A percentile compares a stretch with the other conserved stretches of the same genome.
These are phyloP conservation scores for Leccinum obscurum DNA, from an alignment of 768 basidiomycete genomes.

Conservation along the genomic window DNA sequence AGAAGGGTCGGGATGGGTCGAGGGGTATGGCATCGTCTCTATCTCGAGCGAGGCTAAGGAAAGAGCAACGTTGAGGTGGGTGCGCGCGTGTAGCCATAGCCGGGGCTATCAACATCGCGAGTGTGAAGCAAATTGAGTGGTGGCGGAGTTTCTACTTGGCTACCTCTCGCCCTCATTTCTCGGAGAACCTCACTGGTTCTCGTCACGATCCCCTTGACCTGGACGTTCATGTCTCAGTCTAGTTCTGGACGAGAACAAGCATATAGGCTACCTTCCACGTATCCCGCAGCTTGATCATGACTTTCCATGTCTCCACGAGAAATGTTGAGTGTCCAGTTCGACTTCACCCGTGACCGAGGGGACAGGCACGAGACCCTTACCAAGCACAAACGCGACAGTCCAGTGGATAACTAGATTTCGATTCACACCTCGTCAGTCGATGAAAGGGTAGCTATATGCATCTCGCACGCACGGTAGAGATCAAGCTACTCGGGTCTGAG, in stretches of 20 bases:
- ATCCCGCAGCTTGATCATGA: conserved; percentile 68
- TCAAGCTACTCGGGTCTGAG: conserved; percentile 81
- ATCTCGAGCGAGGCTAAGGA: too few species aligned
- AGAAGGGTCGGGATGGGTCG: too few species aligned
- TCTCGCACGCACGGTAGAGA: conserved; percentile 59
- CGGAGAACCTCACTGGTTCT: too few species aligned
- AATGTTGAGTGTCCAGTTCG: conserved; percentile 53
- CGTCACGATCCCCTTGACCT: conserved; percentile 60
- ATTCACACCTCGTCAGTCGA: neutral
- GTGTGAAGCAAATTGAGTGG: too few species aligned
- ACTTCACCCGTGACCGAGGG: conserved; percentile 44
- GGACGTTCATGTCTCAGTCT: conserved; percentile 1
- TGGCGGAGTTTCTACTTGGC: too few species aligned
- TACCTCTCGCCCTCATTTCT: too few species aligned
- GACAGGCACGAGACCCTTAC: conserved; percentile 52
- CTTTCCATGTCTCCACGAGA: conserved; percentile 83
- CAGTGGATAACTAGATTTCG: conserved; percentile 65
- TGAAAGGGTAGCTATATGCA: conserved; percentile 3
- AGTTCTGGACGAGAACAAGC: neutral
- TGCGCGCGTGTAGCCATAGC: too few species aligned
- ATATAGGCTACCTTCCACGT: conserved; percentile 55
- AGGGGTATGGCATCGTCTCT: too few species aligned
- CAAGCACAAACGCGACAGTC: conserved; percentile 71
- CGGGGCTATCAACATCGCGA: too few species aligned
- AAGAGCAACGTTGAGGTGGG: too few species aligned